A percentile compares a stretch with the other conserved stretches of the same genome.
phyloP scores from a whole-genome alignment of 225 moss, liverwort and hornwort species.

The Neckera pumila region DNA sequence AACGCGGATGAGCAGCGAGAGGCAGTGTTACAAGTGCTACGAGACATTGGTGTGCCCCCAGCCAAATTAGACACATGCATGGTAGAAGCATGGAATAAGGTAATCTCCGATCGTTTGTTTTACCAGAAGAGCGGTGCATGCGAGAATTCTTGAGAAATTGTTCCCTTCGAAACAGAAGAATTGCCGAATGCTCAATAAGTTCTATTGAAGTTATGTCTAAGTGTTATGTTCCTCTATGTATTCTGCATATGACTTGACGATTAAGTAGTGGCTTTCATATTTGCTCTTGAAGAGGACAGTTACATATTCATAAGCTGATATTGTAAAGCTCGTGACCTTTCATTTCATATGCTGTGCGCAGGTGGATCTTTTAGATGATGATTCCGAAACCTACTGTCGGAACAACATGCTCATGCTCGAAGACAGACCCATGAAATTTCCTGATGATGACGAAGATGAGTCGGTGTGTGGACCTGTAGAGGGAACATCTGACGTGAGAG shows the following conservation, averaged over 20 bases:
- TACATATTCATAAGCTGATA: not conserved
- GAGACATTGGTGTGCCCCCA: slow-evolving; percentile 60
- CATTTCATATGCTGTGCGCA: not conserved
- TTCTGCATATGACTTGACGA: not conserved
- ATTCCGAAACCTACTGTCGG: not conserved
- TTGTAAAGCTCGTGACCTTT: not conserved
- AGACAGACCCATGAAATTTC: not conserved
- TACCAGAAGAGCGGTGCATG: not conserved
- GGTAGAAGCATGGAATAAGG: slow-evolving; percentile 88
- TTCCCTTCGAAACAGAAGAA: not conserved
- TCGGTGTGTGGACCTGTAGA: not conserved
- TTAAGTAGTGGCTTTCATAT: too few relatives aligned
- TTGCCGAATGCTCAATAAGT: not conserved
- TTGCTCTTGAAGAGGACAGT: not conserved
- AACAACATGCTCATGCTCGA: slow-evolving; percentile 14
- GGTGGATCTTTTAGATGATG: slow-evolving; percentile 40
- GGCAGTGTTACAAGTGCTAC: slow-evolving; percentile 57
- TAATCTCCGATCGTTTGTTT: not conserved
- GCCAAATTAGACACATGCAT: slow-evolving; percentile 47
- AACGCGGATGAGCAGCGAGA: slow-evolving; percentile 66
- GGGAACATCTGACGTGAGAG: not conserved
- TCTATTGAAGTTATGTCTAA: too few relatives aligned
- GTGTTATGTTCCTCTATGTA: not conserved
- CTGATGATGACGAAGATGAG: not conserved
- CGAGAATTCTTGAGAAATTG: not conserved